Evolutionary conservation across 108 stramenopile genomes (phyloP).

Genomic region (Pseudonitzschia pungens): DNA sequence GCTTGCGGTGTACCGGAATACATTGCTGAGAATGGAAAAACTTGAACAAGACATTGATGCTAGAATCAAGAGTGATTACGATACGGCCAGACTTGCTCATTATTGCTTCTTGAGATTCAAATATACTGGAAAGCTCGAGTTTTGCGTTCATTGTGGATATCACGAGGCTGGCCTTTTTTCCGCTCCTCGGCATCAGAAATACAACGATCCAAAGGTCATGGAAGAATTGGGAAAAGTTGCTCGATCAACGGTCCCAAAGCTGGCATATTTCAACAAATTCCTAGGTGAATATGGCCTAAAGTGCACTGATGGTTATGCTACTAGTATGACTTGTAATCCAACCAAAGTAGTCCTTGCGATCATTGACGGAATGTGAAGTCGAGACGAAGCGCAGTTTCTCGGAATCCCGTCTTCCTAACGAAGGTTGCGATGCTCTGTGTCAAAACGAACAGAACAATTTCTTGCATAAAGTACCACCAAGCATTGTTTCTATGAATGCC

Average conservation of each 20-base stretch:
- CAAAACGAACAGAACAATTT: too few relatives aligned
- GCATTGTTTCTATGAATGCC: too few relatives aligned
- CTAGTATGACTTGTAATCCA: too few relatives aligned
- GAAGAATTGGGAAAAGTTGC: not conserved
- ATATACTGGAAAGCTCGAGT: not conserved
- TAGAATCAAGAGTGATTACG: not conserved
- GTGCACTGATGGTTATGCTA: not conserved
- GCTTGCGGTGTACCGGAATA: not conserved
- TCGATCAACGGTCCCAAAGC: too few relatives aligned
- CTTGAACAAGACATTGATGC: not conserved
- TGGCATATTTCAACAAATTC: not conserved
- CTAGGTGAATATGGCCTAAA: not conserved
- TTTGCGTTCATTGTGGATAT: not conserved
- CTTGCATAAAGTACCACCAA: too few relatives aligned
- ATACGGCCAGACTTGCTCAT: not conserved
- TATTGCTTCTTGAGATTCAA: slow-evolving; percentile 2
- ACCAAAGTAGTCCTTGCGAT: too few relatives aligned
- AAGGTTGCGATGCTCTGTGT: too few relatives aligned
- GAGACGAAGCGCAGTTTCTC: too few relatives aligned
- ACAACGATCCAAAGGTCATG: not conserved
- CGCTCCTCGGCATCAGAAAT: not conserved
- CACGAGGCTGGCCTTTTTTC: not conserved
- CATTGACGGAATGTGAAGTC: too few relatives aligned
- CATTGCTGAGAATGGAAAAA: not conserved
- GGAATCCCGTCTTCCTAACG: too few relatives aligned